Evolutionary conservation across 2,329 filamentous ascomycete species (phyloP), one percentile per base, ranked within the genome.

Genomic region (Nothomitra cinnamomea): DNA sequence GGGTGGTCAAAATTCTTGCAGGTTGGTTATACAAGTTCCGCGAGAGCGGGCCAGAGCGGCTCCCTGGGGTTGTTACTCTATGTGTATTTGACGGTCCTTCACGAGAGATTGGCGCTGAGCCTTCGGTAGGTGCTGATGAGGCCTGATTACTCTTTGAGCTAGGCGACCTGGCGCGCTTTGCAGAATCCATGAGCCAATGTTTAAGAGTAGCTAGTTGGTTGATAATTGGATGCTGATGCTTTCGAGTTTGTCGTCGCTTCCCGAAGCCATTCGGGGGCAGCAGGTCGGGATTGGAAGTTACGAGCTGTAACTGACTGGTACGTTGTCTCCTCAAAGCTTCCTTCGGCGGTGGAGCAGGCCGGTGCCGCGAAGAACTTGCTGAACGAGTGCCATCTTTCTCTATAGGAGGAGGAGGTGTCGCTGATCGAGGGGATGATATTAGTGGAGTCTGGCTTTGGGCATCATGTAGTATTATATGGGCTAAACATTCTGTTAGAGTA

Each of bases 301-400:
- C 87, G 3, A 94, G 78, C 63, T 95, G 87, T 32, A 95, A 75
- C 58, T 87, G 92, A 59, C 88, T 95, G 43, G 86, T 85, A 56
- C 87, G 76, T 59, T 85, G 85, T 60, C 83, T 75, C 56, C 85
- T 66, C 10, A 79, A 69, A 13, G 80, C 78, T 64, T 95, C 89
- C 65, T 95, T 95, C 1, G 90, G 88, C 42, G 90, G 90, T 8
- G 85, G 86, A 41, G 86, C 73, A 4, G 89, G 83, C 49, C 86
- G 80, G 56, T 85, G 81, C 56, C 83, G 74, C 28, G 87, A 88
- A 12, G 87, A 87, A 61, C 85, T 88, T 21, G 76, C 76, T 17
- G 84, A 89, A 35, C 86, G 78, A 53, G 84, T 72, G 3, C 82
- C 83, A 62, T 87, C 82, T 63, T 90, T 90, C 62, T 92, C 85